Evolutionary conservation across 768 basidiomycete genomes (phyloP).

Genomic region (Rhodotorula kratochvilovae): DNA sequence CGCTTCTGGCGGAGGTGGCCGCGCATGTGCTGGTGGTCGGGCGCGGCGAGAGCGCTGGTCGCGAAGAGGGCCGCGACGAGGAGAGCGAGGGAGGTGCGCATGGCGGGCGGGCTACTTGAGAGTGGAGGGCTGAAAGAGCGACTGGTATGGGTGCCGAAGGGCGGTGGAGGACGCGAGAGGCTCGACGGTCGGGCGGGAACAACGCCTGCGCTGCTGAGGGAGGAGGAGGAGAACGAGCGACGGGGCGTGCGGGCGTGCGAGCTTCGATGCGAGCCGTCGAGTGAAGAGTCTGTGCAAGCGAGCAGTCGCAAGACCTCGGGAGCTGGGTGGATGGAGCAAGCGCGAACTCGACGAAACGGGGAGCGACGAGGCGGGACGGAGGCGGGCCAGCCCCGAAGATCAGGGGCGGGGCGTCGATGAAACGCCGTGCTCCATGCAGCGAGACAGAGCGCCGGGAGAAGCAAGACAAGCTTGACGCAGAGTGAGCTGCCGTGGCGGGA

Average conservation of each 20-base stretch:
- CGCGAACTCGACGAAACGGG: background rate
- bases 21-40: conserved; percentile 1
- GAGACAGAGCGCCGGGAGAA: too few relatives aligned
- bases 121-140: background rate
- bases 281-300: too few relatives aligned
- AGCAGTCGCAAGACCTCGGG: too few relatives aligned
- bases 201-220: background rate
- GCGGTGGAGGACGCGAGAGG: too few relatives aligned
- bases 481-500: too few relatives aligned
- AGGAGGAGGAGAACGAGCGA: background rate
- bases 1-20: conserved; percentile 13
- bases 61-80: conserved; percentile 10
- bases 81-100: conserved; percentile 26
- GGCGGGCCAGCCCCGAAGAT: background rate
- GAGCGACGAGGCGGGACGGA: too few relatives aligned
- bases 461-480: too few relatives aligned
- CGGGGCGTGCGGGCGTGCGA: background rate
- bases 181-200: too few relatives aligned
- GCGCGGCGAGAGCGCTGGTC: background rate
- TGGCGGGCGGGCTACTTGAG: background rate
- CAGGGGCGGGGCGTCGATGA: background rate
- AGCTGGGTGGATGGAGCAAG: too few relatives aligned
- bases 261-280: too few relatives aligned
- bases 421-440: too few relatives aligned
- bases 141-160: too few relatives aligned